Base-by-base conservation (phyloP, 169 alveolate genomes). In the Toxoplasma gondii region DNA sequence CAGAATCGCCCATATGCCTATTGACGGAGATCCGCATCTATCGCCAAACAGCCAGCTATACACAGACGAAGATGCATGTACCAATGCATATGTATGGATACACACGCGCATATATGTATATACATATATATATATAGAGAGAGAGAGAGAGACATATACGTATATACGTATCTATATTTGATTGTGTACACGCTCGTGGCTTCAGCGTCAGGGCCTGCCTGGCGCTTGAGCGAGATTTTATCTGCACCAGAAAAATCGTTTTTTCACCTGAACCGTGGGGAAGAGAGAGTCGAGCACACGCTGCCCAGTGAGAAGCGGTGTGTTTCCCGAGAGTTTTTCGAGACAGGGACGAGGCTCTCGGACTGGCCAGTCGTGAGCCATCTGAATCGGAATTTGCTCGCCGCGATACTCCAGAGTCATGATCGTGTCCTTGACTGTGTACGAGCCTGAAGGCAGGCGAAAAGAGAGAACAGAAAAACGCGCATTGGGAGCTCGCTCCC, bases 331-430 rank as follows among this genome's bases (percentile, higher is more conserved):
- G 38, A 98, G 96, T 96, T 98, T 99, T 95, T 99, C 99, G 90
- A 97, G 96, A n/a, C 98, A 97, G 31, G 99, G 99, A 91, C 99
- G 97, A 5, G 99, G 99, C 94, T 98, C 98, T 94, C 99, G 95
- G 67, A 99, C 99, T 39, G 99, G 99, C 99, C 99, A 99, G 91
- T 97, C 97, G 95, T 99, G 99, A 88, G 98, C 96, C 99, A 99
- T 98, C 41, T 98, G 95, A 93, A 98, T 97, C 43, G 97, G 97
- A 64, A 96, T 97, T 81, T 96, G 96, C 94, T 98, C 98, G 44
- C 99, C 99, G 67, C 98, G 99, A 87, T 96, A 97, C 92, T 98
- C 99, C 45, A 98, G 49, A 17, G 92, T 78, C 84, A 67, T 31
- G 54, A 88, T 82, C 70, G 91, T 27, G 49, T 87, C 95, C 83